Evolutionary conservation across 108 stramenopile species (phyloP).

Genomic region (Ochromonas danica): DNA sequence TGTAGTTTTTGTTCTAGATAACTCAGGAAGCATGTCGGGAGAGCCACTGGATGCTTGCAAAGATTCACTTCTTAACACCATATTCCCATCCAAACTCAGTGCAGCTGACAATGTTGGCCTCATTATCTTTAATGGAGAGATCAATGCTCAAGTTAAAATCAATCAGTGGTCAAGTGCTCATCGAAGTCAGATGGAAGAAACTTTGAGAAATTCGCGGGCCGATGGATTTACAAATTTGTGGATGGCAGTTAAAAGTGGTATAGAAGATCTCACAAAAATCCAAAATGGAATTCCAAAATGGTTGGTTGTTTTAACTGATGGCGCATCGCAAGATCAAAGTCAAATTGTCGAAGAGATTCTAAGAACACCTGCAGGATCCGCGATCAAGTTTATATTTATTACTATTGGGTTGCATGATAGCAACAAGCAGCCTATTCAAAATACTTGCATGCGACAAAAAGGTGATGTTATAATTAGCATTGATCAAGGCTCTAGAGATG

Average conservation of each 20-base stretch:
- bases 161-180: not conserved
- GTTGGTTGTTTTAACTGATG: conserved; percentile 3
- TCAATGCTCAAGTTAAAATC: not conserved
- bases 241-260: not conserved
- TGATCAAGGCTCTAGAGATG: not conserved
- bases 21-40: conserved; percentile 18
- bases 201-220: not conserved
- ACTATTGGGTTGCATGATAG: not conserved
- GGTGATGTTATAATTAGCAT: not conserved
- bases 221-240: not conserved
- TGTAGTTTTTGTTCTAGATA: conserved; percentile 18
- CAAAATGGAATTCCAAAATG: not conserved
- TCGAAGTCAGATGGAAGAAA: not conserved
- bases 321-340: not conserved
- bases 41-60: not conserved
- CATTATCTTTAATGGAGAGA: not conserved
- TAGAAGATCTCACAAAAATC: not conserved
- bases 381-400: not conserved
- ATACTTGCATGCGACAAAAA: not conserved
- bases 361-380: conserved; percentile 1
- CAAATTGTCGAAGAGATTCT: too few species aligned
- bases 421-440: not conserved
- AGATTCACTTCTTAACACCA: not conserved
- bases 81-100: not conserved
- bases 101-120: not conserved